phyloP scores from a whole-genome alignment of 2,329 filamentous ascomycete species.

The Fusarium fracticaudum region DNA sequence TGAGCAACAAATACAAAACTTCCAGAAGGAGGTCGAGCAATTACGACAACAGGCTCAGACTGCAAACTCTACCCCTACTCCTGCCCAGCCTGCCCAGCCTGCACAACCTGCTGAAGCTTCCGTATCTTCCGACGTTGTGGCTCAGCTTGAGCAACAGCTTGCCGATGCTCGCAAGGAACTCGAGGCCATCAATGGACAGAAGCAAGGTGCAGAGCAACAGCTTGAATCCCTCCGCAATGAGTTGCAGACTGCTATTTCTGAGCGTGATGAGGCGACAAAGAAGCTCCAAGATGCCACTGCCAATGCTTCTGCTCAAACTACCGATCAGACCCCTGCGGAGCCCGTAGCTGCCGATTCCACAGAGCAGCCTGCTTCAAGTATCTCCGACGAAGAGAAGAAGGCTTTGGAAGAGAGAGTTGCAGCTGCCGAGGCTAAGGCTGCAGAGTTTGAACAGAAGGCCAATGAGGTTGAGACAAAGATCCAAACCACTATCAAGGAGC shows the following conservation, averaged over 20 bases:
- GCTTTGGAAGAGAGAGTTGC: slow-evolving; percentile 70
- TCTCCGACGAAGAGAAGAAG: slow-evolving; percentile 68
- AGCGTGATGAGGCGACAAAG: slow-evolving; percentile 69
- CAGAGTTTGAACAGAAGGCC: slow-evolving; percentile 71
- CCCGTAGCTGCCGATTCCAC: slow-evolving; percentile 26
- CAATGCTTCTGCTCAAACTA: slow-evolving; percentile 46
- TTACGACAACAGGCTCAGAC: slow-evolving; percentile 49
- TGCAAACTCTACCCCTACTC: slow-evolving; percentile 51
- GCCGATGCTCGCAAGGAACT: slow-evolving; percentile 67
- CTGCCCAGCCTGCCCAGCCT: slow-evolving; percentile 43
- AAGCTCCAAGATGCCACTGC: slow-evolving; percentile 48
- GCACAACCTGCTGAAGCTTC: slow-evolving; percentile 49
- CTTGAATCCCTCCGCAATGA: slow-evolving; percentile 65
- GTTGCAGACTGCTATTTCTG: slow-evolving; percentile 68
- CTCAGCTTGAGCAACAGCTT: slow-evolving; percentile 61
- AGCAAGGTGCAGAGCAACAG: slow-evolving; percentile 72
- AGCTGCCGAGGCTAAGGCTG: slow-evolving; percentile 67
- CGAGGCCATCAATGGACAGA: slow-evolving; percentile 72
- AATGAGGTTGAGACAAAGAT: slow-evolving; percentile 72
- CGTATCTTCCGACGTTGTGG: slow-evolving; percentile 57
- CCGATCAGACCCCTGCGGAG: slow-evolving; percentile 26
- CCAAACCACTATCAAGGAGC: slow-evolving; percentile 68
- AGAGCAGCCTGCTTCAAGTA: slow-evolving; percentile 12
- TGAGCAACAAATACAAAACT: slow-evolving; percentile 55
- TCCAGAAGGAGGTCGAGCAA: slow-evolving; percentile 54